These are phyloP conservation scores for Eucalyptus cladocalyx DNA, from an alignment of 345 rosid species.

Conservation along the genomic window DNA sequence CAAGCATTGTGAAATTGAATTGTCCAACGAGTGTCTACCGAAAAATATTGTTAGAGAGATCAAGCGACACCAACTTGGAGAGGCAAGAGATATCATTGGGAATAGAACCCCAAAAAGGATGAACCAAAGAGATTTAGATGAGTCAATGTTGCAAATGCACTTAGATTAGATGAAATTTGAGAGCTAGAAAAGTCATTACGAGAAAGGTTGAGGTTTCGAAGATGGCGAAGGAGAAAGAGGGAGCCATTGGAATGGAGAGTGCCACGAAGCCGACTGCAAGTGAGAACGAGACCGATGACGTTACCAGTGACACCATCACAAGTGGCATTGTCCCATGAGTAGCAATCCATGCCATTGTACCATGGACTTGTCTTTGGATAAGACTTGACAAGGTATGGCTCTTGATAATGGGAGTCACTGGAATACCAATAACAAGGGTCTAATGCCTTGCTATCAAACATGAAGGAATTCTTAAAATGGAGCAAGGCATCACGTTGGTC, in stretches of 20 bases:
- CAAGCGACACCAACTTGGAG: background rate
- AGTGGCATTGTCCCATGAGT: background rate
- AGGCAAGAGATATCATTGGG: background rate
- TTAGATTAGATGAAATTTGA: background rate
- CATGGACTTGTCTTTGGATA: background rate
- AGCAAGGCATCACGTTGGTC: background rate
- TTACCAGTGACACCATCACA: background rate
- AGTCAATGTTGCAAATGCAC: background rate
- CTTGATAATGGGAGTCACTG: rapidly evolving
- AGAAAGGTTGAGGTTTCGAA: rapidly evolving
- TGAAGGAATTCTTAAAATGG: background rate
- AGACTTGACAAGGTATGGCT: rapidly evolving
- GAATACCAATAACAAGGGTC: rapidly evolving
- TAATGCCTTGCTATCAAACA: background rate
- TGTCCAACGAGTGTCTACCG: rapidly evolving
- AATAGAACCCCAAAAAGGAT: rapidly evolving
- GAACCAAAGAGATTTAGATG: background rate
- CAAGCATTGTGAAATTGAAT: background rate
- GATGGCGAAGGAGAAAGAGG: background rate
- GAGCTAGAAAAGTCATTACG: rapidly evolving
- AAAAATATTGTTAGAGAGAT: background rate
- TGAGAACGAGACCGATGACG: rapidly evolving
- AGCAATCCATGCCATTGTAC: background rate
- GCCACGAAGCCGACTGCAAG: background rate
- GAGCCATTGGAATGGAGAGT: background rate